A percentile compares a stretch with the other conserved stretches of the same genome.
Conservation (phyloP, 805 yeast genomes). For the Lipomyces mesembrius region DNA sequence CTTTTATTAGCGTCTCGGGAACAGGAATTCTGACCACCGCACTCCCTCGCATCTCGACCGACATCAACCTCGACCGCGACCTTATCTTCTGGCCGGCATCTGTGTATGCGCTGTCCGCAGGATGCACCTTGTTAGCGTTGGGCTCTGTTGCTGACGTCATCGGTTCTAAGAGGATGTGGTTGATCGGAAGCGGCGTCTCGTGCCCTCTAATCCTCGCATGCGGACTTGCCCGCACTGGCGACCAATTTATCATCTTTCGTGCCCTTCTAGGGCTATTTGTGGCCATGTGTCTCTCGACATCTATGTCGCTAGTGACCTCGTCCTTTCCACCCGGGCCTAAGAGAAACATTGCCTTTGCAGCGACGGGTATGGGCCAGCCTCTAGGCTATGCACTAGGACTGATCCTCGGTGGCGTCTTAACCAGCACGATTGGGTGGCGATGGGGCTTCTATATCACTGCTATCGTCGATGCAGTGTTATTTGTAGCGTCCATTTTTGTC, state of each 20-base stretch:
- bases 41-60: conserved; percentile 12
- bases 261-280: conserved; percentile 11
- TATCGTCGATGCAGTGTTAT: conserved; percentile 9
- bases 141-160: conserved; percentile 12
- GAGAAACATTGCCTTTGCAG: conserved; percentile 12
- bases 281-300: conserved; percentile 13
- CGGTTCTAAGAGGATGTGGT: conserved; percentile 11
- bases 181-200: conserved; percentile 12
- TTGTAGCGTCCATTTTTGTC: conserved; percentile 10
- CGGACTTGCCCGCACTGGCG: conserved; percentile 12
- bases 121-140: conserved; percentile 9
- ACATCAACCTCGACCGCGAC: conserved; percentile 10
- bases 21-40: conserved; percentile 11
- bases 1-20: conserved; percentile 11
- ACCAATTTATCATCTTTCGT: conserved; percentile 11
- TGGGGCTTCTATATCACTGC: conserved; percentile 10
- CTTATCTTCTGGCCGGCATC: conserved; percentile 12
- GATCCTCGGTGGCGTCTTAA: conserved; percentile 12
- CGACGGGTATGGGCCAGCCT: conserved; percentile 12
- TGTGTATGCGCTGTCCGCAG: conserved; percentile 11
- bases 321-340: conserved; percentile 10
- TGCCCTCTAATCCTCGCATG: conserved; percentile 11
- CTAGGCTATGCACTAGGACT: conserved; percentile 10
- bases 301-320: conserved; percentile 12
- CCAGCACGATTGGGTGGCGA: conserved; percentile 12